Base-by-base conservation (phyloP, 2,329 filamentous ascomycete species). In the Rhexocercosporidium sp. region DNA sequence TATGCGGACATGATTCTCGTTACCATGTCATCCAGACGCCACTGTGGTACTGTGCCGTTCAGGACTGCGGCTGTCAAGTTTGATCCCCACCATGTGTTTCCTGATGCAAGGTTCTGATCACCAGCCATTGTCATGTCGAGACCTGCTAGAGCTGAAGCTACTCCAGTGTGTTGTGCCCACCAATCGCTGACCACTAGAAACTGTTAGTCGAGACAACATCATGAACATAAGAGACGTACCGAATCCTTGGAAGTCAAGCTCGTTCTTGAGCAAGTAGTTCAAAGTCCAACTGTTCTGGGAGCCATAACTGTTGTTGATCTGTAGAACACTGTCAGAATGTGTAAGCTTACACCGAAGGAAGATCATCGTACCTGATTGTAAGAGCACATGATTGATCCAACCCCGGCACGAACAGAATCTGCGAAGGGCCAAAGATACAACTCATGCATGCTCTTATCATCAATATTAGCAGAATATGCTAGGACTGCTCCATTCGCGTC, bases 21-120 rank as follows among this genome's bases (percentile, higher is more conserved):
- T 3, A 88, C 92, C 90, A 97, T 97, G 76, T 98, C 96, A 74
- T 97, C 94, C 14, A 98, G 78, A 65, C 95, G 88, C 86, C 92
- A 97, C 73, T 92, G 88, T 0, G 95, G 93, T 25, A 98, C 82
- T 0, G 94, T 97, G 34, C 94, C 94, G 77, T 98, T 97, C 71
- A 97, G 81, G 5, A 97, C 89, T 1, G 92, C 92, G 49, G 96
- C 82, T 0, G 95, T 97, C 71, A 98, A 79, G 79, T 97, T 97
- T 20, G 88, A 82, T 5, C 95, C 95, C 91, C 92, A 97, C 82
- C 63, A 77, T 12, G 73, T 73, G 18, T 74, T 67, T 3, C 91
- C 91, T 6, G 86, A 88, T 78, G 91, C 88, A 80, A 97, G 96
- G 27, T 80, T 73, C 5, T 91, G 90, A 77, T 97, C 95, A 64